Evolutionary conservation across 768 basidiomycete genomes (phyloP), one percentile per base, ranked within the genome.

Genomic region (Auricularia cornea): DNA sequence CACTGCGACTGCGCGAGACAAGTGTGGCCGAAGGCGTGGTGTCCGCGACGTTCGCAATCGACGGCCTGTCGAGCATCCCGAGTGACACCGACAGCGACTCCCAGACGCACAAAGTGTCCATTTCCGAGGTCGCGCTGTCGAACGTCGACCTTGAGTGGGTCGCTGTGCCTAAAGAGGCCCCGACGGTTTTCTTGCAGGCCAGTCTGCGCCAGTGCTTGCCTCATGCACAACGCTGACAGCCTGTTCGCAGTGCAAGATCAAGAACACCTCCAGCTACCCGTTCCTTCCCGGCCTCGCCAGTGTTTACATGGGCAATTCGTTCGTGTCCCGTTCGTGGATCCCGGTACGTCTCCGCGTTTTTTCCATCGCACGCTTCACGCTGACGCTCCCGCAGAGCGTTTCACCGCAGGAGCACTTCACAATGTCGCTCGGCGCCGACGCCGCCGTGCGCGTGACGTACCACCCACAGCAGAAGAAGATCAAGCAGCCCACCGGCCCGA

Each of bases 181-280:
- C 81, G 1, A 73, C 77, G 20, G 83, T 81, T 8, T 86, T 81
- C 66, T 70, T 84, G 51, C 79, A 83, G 70, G 82, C 64, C 18
- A 56, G 18, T 31, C 54, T 40, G 23, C 30, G 33, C n/a, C 52
- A 60, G 30, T 26, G 18, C 18, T n/a, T n/a, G n/a, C 38, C 38
- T 40, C 38, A 40, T 8, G 8, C 38, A 8, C 38, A 40, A 18
- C 63, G n/a, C n/a, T n/a, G n/a, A n/a, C n/a, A 8, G n/a, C n/a
- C n/a, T n/a, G n/a, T n/a, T n/a, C n/a, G 11, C 60, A 82, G 79
- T 81, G 78, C 63, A 70, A 75, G 64, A 79, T 86, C 60, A 80
- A 81, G 70, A 87, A 87, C 67, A 81, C 77, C 48, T 84, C 82
- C 68, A 81, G 83, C 60, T 84, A 84, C 66, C 74, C 79, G 31